Evolutionary conservation across 2,329 filamentous ascomycete species (phyloP), one percentile per base, ranked within the genome.

Genomic region (Chaetomium sp.): DNA sequence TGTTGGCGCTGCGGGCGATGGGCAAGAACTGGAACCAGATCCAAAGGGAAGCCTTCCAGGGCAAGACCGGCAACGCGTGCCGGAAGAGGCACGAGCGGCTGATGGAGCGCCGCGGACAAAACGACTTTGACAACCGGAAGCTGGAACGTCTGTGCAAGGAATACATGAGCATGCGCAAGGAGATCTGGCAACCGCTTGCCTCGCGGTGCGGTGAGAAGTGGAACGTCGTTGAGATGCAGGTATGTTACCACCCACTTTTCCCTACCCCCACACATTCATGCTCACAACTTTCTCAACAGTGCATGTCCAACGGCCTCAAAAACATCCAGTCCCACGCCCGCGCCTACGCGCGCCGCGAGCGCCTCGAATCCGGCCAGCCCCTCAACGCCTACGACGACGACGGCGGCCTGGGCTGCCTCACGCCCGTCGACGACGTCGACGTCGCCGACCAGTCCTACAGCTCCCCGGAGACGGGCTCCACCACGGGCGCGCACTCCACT

Each of bases 71-170:
- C 65, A 95, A 95, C 75, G 93, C 93, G 21, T 96, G 92, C 78
- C 90, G 92, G 69, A 96, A 96, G 79, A 87, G 92, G 62, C 92
- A 96, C 72, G 92, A 96, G 78, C 85, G 92, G 49, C 80, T 96
- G 69, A 88, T 94, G 82, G 90, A 94, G 78, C 87, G 89, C 69
- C 84, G 83, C 74, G 87, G 88, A 64, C 85, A 87, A 56, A 89
- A 92, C 71, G 90, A 93, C 72, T 95, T 91, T 89, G 90, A 94
- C 72, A 85, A 85, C 23, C 81, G 88, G 70, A 91, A 91, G 79
- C 81, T 93, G 27, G 90, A 94, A 74, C 82, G 83, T 10, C 80
- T 96, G 49, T 90, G 91, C 45, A 86, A 85, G 74, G 89, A 90
- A 74, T 96, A 96, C 78, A 91, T 92, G 85, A 83, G 83, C 67